These are phyloP conservation scores for Skeletonema costatum DNA, from an alignment of 108 stramenopile species.

Conservation along the genomic window DNA sequence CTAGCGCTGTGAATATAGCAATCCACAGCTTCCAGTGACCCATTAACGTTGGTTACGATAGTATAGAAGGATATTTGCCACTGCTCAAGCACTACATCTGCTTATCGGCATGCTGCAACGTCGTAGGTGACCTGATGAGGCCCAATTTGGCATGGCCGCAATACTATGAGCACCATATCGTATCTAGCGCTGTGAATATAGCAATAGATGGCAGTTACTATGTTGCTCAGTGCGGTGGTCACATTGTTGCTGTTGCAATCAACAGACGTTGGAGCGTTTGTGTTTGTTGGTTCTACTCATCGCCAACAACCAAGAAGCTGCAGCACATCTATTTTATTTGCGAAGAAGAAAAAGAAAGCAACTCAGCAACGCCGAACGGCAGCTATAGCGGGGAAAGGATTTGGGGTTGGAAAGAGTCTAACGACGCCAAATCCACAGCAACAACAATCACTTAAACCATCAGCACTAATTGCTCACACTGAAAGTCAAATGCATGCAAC, in stretches of 20 bases:
- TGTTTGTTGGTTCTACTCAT: neutral
- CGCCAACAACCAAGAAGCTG: neutral
- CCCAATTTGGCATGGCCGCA: too few relatives aligned
- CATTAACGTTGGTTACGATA: too few relatives aligned
- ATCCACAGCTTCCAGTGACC: too few relatives aligned
- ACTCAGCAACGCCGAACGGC: neutral
- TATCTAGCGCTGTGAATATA: too few relatives aligned
- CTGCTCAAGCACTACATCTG: too few relatives aligned
- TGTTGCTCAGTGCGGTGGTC: neutral
- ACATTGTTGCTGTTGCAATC: neutral
- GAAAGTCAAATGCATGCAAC: slow-evolving; percentile 7
- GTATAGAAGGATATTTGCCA: too few relatives aligned
- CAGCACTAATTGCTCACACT: neutral
- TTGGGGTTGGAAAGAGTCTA: neutral
- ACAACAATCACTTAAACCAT: neutral
- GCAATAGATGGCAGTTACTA: neutral
- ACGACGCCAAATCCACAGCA: neutral
- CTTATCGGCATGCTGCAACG: too few relatives aligned
- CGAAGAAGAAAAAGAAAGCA: slow-evolving; percentile 5
- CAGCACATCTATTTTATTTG: neutral
- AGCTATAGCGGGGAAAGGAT: neutral
- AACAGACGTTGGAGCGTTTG: neutral
- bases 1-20: too few relatives aligned
- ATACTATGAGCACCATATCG: too few relatives aligned
- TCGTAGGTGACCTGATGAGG: too few relatives aligned